Percentiles rank a stretch among this genome's conserved stretches.
Evolutionary conservation across 2,329 filamentous ascomycete genomes (phyloP).

Genomic region (Xylaria sp.): DNA sequence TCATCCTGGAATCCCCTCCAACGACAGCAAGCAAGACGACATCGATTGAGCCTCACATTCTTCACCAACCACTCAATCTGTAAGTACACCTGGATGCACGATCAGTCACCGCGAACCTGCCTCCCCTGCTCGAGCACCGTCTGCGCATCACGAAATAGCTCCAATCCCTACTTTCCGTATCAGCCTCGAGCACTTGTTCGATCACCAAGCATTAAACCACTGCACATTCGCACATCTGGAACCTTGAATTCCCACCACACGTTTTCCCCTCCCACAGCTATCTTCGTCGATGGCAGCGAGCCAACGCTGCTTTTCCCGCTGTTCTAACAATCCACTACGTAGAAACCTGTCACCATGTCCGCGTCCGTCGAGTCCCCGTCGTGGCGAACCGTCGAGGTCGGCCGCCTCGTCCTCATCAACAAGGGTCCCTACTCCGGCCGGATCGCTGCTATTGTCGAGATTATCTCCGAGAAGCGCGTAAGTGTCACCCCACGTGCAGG

Average conservation of each 20-base stretch:
- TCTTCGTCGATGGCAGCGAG: background rate
- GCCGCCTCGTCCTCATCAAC: constrained; percentile 94
- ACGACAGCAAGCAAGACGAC: constrained; percentile 40
- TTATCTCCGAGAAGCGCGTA: constrained; percentile 99
- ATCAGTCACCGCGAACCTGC: background rate
- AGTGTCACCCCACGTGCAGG: constrained; percentile 57
- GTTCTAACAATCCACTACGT: constrained; percentile 38
- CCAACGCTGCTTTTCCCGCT: constrained; percentile 2
- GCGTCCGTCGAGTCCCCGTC: constrained; percentile 82
- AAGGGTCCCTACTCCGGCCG: constrained; percentile 83
- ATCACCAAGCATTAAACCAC: constrained; percentile 16
- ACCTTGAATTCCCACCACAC: constrained; percentile 28
- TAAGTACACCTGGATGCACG: constrained; percentile 36
- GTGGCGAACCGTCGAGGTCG: constrained; percentile 98
- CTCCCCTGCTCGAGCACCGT: background rate
- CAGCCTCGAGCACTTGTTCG: constrained; percentile 18
- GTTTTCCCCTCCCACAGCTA: background rate
- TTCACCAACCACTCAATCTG: constrained; percentile 38
- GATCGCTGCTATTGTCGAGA: constrained; percentile 96
- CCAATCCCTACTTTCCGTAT: background rate
- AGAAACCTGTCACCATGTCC: constrained; percentile 46
- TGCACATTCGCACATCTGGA: constrained; percentile 17
- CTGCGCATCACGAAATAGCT: constrained; percentile 9
- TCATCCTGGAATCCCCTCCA: constrained; percentile 41
- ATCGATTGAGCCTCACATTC: constrained; percentile 36